A percentile compares a stretch with the other conserved stretches of the same genome.
These are phyloP conservation scores for Aureobasidium musti DNA, from an alignment of 2,329 filamentous ascomycete genomes.

Conservation along the genomic window DNA sequence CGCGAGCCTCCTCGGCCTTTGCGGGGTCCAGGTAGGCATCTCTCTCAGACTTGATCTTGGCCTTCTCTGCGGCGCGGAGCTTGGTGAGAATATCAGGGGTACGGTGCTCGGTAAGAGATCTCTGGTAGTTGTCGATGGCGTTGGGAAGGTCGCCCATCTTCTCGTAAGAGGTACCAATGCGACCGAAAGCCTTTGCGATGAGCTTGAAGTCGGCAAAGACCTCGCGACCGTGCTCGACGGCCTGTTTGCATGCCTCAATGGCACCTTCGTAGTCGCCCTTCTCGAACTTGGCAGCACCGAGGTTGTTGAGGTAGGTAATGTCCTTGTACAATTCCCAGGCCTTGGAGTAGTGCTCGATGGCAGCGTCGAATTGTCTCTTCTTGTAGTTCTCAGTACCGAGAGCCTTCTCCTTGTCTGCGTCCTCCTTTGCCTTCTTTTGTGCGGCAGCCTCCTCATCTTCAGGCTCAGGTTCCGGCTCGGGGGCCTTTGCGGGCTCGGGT, in stretches of 20 bases:
- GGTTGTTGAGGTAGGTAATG: conserved; percentile 96
- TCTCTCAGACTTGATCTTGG: conserved; percentile 73
- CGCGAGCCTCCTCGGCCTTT: conserved; percentile 93
- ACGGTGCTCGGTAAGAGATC: conserved; percentile 92
- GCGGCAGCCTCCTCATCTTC: conserved; percentile 81
- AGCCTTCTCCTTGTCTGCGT: conserved; percentile 91
- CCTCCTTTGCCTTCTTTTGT: conserved; percentile 87
- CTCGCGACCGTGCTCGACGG: conserved; percentile 84
- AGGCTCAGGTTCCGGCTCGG: conserved; percentile 65
- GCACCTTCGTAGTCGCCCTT: conserved; percentile 90
- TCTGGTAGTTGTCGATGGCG: conserved; percentile 88
- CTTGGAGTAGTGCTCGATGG: conserved; percentile 90
- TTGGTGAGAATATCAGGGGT: conserved; percentile 92
- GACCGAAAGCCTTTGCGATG: conserved; percentile 95
- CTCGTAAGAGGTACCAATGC: conserved; percentile 92
- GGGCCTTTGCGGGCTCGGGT: conserved; percentile 60
- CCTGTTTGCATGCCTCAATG: conserved; percentile 83
- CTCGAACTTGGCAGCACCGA: conserved; percentile 91
- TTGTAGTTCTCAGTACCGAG: conserved; percentile 95
- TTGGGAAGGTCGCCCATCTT: conserved; percentile 76
- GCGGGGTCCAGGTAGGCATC: conserved; percentile 82
- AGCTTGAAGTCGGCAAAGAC: conserved; percentile 96
- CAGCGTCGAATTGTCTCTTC: conserved; percentile 94
- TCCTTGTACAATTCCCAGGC: conserved; percentile 96
- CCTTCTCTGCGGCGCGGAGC: conserved; percentile 85